phyloP scores from a whole-genome alignment of 192 early-diverging fungal species.

The Hyaloraphidium curvatum region DNA sequence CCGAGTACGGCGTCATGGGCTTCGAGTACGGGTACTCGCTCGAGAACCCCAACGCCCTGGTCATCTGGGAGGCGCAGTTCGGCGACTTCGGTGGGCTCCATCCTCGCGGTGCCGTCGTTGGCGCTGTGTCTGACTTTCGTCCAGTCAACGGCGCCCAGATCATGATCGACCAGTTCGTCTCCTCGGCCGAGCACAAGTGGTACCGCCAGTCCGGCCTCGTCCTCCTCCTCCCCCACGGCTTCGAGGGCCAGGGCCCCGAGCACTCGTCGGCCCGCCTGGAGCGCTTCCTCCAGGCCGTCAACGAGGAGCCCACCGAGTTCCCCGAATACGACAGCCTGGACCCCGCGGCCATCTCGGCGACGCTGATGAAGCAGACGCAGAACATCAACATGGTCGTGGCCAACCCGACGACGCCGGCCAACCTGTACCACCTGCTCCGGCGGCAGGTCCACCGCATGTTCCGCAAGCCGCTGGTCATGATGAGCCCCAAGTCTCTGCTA shows the following conservation, averaged over 20 bases:
- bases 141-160: slow-evolving; percentile 81
- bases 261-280: slow-evolving; percentile 91
- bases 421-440: slow-evolving; percentile 91
- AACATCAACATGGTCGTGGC: slow-evolving; percentile 97
- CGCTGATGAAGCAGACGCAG: slow-evolving; percentile 21
- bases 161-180: slow-evolving; percentile 96
- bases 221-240: slow-evolving; percentile 88
- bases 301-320: slow-evolving; percentile 79
- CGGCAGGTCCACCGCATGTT: slow-evolving; percentile 93
- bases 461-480: slow-evolving; percentile 75
- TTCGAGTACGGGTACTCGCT: slow-evolving; percentile 96
- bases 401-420: slow-evolving; percentile 89
- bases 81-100: slow-evolving; percentile 61
- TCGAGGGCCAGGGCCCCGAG: slow-evolving; percentile 96
- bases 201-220: slow-evolving; percentile 51
- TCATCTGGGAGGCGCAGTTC: slow-evolving; percentile 97
- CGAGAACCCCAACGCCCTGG: slow-evolving; percentile 79
- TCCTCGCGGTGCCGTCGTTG: neutral
- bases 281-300: slow-evolving; percentile 86
- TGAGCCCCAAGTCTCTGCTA: slow-evolving; percentile 72
- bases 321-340: slow-evolving; percentile 17
- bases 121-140: neutral
- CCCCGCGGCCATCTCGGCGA: neutral
- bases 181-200: slow-evolving; percentile 95
- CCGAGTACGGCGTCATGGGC: slow-evolving; percentile 86